These are phyloP conservation scores for Linum usitatissimum DNA, from an alignment of 345 rosid genomes.

Conservation along the genomic window DNA sequence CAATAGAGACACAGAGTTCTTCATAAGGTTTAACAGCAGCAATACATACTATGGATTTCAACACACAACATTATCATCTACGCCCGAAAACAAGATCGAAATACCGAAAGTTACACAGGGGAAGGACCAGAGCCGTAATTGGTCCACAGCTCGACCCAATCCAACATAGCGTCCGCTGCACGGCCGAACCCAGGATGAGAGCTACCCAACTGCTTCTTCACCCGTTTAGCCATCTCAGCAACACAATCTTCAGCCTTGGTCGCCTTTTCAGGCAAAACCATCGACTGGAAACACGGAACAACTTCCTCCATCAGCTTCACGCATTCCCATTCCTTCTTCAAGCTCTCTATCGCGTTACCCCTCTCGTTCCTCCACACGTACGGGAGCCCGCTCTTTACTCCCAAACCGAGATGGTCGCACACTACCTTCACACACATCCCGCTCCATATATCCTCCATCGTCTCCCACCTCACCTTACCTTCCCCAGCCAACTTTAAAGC, in stretches of 20 bases:
- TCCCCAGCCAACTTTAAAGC: conserved; percentile 66
- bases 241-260: conserved; percentile 58
- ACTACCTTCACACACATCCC: conserved; percentile 83
- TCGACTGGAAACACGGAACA: conserved; percentile 66
- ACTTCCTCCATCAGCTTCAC: conserved; percentile 90
- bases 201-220: conserved; percentile 55
- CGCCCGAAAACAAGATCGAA: too few relatives aligned
- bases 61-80: too few relatives aligned
- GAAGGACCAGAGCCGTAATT: neutral
- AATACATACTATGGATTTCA: too few relatives aligned
- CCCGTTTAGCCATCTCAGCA: conserved; percentile 47
- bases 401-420: conserved; percentile 73
- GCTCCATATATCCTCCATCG: conserved; percentile 86
- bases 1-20: too few relatives aligned
- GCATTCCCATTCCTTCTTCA: conserved; percentile 96
- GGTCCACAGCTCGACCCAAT: conserved; percentile 3
- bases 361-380: conserved; percentile 87
- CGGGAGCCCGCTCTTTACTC: conserved; percentile 82
- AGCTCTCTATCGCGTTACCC: conserved; percentile 63
- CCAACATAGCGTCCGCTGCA: conserved; percentile 22
- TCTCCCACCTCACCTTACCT: conserved; percentile 92
- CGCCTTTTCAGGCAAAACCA: conserved; percentile 46
- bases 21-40: too few relatives aligned
- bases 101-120: neutral
- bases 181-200: conserved; percentile 49